phyloP scores from a whole-genome alignment of 2,329 filamentous ascomycete genomes.

The Colletotrichum graminicola region DNA sequence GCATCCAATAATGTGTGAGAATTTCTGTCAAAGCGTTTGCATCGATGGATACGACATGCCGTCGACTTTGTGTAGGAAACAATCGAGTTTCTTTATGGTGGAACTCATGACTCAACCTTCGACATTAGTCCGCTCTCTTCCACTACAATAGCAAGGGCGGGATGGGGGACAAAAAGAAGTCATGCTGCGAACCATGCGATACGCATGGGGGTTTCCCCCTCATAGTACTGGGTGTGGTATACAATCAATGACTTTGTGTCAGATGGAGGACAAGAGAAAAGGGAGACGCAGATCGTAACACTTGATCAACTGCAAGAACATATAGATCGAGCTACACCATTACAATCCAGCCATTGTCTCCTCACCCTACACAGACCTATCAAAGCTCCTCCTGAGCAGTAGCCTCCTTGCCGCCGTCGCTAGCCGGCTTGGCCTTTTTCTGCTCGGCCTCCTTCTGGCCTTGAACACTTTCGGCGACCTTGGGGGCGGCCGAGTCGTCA shows the following conservation, averaged over 20 bases:
- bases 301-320: constrained; percentile 3
- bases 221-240: constrained; percentile 10
- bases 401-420: constrained; percentile 69
- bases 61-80: background rate
- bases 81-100: background rate
- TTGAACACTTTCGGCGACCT: constrained; percentile 63
- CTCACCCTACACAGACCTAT: background rate
- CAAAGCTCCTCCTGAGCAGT: constrained; percentile 57
- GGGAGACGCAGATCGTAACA: background rate
- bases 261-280: background rate
- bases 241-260: background rate
- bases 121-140: background rate
- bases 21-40: background rate
- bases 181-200: background rate
- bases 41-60: background rate
- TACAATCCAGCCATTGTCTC: background rate
- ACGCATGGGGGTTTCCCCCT: background rate
- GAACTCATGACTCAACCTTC: background rate
- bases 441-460: constrained; percentile 70
- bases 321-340: background rate
- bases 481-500: constrained; percentile 56
- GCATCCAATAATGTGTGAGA: background rate
- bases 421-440: constrained; percentile 71
- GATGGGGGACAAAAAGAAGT: background rate
- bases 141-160: background rate